Evolutionary conservation across 176 grass and related monocot species (phyloP).

Genomic region (Aegilops speltoides): DNA sequence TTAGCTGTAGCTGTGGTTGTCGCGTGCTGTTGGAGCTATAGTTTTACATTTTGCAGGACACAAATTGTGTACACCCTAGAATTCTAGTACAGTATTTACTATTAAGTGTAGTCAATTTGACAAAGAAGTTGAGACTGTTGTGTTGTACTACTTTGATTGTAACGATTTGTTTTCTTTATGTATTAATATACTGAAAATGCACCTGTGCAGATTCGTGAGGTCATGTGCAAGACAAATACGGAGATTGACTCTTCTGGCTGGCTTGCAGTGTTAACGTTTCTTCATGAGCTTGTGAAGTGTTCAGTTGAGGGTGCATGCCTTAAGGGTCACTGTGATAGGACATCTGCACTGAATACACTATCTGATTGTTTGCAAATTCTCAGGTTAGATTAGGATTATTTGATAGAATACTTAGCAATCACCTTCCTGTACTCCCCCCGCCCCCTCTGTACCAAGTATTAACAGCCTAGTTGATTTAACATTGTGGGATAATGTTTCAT

Average conservation of each 20-base stretch:
- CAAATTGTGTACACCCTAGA: neutral
- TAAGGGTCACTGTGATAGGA: slow-evolving; percentile 34
- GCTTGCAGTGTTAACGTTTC: slow-evolving; percentile 63
- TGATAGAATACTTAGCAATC: neutral
- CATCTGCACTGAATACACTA: slow-evolving; percentile 35
- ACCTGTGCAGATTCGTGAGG: slow-evolving; percentile 66
- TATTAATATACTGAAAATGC: slow-evolving; percentile 15
- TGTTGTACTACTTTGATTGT: neutral
- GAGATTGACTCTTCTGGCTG: slow-evolving; percentile 63
- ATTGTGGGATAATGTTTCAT: neutral
- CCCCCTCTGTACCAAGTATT: neutral
- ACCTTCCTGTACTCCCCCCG: slow-evolving; percentile 1
- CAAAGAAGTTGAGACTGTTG: neutral
- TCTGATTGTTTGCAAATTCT: slow-evolving; percentile 69
- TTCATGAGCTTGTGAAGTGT: slow-evolving; percentile 55
- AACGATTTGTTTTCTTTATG: neutral
- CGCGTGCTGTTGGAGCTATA: neutral
- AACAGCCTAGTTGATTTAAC: slow-evolving; percentile 17
- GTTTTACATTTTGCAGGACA: slow-evolving; percentile 1
- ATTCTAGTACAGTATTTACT: neutral
- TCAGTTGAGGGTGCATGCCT: slow-evolving; percentile 34
- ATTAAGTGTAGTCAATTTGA: slow-evolving; percentile 3
- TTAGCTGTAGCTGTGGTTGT: neutral
- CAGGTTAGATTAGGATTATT: slow-evolving; percentile 61
- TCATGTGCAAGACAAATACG: slow-evolving; percentile 60